Evolutionary conservation across 2,329 filamentous ascomycete genomes (phyloP).

Genomic region (Didymella lethalis): DNA sequence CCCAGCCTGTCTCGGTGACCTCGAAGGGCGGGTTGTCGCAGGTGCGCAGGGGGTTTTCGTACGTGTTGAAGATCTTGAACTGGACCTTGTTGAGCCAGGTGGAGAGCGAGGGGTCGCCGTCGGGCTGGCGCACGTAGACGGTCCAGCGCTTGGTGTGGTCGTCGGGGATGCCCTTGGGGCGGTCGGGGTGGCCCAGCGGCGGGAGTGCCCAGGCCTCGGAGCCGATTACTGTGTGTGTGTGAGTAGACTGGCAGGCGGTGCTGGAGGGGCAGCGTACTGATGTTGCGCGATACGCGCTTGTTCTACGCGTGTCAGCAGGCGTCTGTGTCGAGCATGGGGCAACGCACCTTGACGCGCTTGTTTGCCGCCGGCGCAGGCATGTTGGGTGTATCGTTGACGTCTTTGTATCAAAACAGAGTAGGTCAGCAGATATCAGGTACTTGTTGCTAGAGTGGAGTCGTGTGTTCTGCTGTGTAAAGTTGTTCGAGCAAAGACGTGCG

Average conservation of each 20-base stretch:
- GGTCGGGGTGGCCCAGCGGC: slow-evolving; percentile 70
- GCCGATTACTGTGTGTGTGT: slow-evolving; percentile 55
- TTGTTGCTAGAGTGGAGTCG: too few relatives aligned
- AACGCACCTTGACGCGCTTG: slow-evolving; percentile 59
- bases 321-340: not conserved
- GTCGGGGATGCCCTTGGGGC: slow-evolving; percentile 73
- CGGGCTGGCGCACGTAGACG: slow-evolving; percentile 89
- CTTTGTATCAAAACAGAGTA: too few relatives aligned
- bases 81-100: slow-evolving; percentile 97
- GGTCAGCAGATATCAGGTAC: too few relatives aligned
- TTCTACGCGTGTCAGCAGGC: slow-evolving; percentile 37
- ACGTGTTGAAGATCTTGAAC: slow-evolving; percentile 98
- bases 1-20: slow-evolving; percentile 94
- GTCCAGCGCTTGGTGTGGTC: slow-evolving; percentile 98
- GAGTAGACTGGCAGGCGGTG: slow-evolving; percentile 22
- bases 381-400: not conserved
- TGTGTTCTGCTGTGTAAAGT: not conserved
- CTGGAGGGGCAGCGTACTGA: slow-evolving; percentile 37
- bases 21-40: slow-evolving; percentile 79
- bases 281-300: slow-evolving; percentile 52
- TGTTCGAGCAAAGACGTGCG: not conserved
- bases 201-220: slow-evolving; percentile 67
- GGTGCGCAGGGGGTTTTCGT: slow-evolving; percentile 84
- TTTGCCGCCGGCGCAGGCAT: slow-evolving; percentile 64
- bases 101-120: slow-evolving; percentile 83